Conservation (phyloP, 2,329 filamentous ascomycete species). For the Alternaria rosae region DNA sequence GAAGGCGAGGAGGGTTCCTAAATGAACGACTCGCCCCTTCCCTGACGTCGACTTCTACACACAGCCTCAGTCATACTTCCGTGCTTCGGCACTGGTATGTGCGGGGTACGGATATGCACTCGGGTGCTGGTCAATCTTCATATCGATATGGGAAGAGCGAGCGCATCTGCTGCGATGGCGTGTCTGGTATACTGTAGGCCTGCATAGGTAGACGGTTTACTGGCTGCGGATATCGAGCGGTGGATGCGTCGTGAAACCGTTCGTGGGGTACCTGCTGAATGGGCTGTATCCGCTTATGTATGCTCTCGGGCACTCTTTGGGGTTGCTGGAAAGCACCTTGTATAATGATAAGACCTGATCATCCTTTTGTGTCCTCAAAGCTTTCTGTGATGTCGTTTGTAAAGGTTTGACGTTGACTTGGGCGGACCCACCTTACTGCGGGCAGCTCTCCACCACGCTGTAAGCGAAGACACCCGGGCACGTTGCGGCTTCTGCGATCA, state of each 20-base stretch:
- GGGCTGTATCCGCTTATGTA: slow-evolving; percentile 34
- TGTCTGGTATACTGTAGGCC: slow-evolving; percentile 20
- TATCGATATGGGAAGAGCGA: slow-evolving; percentile 47
- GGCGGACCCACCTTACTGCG: slow-evolving; percentile 13
- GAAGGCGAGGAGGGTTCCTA: slow-evolving; percentile 36
- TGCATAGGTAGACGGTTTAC: slow-evolving; percentile 22
- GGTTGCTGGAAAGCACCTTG: slow-evolving; percentile 31
- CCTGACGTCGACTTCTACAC: slow-evolving; percentile 42
- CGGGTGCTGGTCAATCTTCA: slow-evolving; percentile 37
- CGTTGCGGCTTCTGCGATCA: slow-evolving; percentile 7
- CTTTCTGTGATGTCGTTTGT: slow-evolving; percentile 30
- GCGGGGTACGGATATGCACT: slow-evolving; percentile 32
- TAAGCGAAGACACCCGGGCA: slow-evolving; percentile 21
- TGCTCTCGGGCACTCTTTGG: slow-evolving; percentile 28
- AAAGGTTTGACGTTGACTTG: slow-evolving; percentile 10
- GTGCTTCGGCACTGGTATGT: slow-evolving; percentile 32
- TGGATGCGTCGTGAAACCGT: slow-evolving; percentile 28
- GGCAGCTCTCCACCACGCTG: slow-evolving; percentile 6
- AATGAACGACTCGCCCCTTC: slow-evolving; percentile 49
- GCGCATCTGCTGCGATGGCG: slow-evolving; percentile 31
- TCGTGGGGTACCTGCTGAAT: slow-evolving; percentile 28
- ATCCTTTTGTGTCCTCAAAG: slow-evolving; percentile 9
- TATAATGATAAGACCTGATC: slow-evolving; percentile 31
- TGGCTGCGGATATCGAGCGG: slow-evolving; percentile 21
- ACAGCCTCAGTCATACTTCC: slow-evolving; percentile 29